Base-by-base conservation (phyloP, 2,329 filamentous ascomycete genomes). In the Hypoxylon sp. region DNA sequence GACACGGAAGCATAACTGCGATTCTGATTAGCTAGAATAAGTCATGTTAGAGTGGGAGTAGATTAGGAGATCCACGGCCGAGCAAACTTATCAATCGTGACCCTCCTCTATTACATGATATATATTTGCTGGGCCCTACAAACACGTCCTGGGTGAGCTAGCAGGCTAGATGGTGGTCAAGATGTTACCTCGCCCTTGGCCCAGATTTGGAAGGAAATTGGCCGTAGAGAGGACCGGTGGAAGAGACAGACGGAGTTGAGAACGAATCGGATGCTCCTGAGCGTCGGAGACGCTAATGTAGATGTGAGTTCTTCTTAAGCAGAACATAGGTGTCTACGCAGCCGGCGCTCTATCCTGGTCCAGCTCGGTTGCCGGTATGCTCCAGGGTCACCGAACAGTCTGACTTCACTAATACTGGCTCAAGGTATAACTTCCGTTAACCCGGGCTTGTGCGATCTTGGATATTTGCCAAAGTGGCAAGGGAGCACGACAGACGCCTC, bases 21-120 rank as follows among this genome's bases (percentile, higher is more conserved):
- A 59, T 56, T 63, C 53, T 70, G 63, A 72, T 70, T 67, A 72
- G 66, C 57, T 66, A 38, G 60, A 57, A 38, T 65, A 68, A 63
- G 63, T 53, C 57, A 36, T 38, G 25, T 59, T 65, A 70, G 60
- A 67, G 60, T 64, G 65, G 62, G 25, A 43, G 60, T 64, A 68
- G 43, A 67, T 66, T 65, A 36, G 58, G 60, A 63, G 38, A 63
- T 60, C 23, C 52, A 60, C 46, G 60, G 9, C 59, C 57, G 46
- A 60, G 56, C 28, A 17, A 38, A 60, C 53, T 56, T 63, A 65
- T 59, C 50, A 62, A 38, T 60, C 50, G 50, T 62, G 45, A 63
- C 51, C 41, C 60, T 63, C 58, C 43, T 63, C 66, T 61, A 60
- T 63, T 65, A 64, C 56, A 67, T 64, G 55, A 65, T 55, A 59